Percentiles rank a stretch among this genome's conserved stretches.
Conservation (phyloP, 78 protist species). For the Dictyostelium citrinum region DNA sequence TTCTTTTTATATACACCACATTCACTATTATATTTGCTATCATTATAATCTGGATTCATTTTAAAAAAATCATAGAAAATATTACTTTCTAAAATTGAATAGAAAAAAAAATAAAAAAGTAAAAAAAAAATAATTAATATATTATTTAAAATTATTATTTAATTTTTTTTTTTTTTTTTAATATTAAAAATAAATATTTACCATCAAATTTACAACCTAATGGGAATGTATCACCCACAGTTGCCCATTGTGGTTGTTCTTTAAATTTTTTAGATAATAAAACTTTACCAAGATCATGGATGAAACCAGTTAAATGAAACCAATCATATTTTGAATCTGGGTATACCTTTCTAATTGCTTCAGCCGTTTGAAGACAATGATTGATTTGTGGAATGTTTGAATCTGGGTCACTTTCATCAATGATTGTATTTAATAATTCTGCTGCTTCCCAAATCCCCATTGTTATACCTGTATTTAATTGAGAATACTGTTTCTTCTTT, state of each 20-base stretch:
- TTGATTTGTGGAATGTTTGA: slow-evolving; percentile 81
- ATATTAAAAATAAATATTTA: neutral
- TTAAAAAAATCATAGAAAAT: slow-evolving; percentile 79
- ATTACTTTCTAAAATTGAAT: slow-evolving; percentile 25
- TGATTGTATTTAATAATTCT: slow-evolving; percentile 50
- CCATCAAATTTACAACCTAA: slow-evolving; percentile 86
- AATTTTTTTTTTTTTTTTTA: too few species aligned
- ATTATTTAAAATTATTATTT: too few species aligned
- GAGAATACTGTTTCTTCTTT: neutral
- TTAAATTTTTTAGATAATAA: slow-evolving; percentile 41
- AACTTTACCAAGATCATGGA: slow-evolving; percentile 93
- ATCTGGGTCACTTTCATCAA: slow-evolving; percentile 90
- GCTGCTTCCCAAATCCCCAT: slow-evolving; percentile 81
- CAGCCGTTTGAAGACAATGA: slow-evolving; percentile 94
- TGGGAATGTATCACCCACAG: slow-evolving; percentile 94
- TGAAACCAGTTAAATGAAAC: slow-evolving; percentile 90
- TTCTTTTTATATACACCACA: slow-evolving; percentile 82
- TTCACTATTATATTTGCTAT: slow-evolving; percentile 63
- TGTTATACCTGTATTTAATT: slow-evolving; percentile 1
- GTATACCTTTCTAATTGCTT: slow-evolving; percentile 75
- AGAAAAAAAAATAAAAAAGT: neutral
- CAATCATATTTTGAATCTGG: slow-evolving; percentile 88
- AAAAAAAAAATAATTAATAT: neutral
- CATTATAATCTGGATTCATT: slow-evolving; percentile 75
- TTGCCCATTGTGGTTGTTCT: slow-evolving; percentile 92